phyloP scores from a whole-genome alignment of 768 basidiomycete genomes.

The Gymnopilus junonius region DNA sequence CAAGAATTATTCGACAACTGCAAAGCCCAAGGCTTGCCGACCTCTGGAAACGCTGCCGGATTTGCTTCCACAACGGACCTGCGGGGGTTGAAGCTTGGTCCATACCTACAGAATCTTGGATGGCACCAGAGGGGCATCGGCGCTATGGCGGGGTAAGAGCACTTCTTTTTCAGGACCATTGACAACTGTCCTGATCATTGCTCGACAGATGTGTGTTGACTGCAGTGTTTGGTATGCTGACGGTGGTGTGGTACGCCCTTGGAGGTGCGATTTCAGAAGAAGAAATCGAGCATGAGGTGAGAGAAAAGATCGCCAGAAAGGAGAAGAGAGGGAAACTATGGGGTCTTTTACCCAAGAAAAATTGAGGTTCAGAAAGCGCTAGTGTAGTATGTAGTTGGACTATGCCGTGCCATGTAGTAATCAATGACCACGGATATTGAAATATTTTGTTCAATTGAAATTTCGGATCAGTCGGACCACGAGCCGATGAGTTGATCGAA shows the following conservation, averaged over 20 bases:
- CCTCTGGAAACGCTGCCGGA: constrained; percentile 89
- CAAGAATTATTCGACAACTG: constrained; percentile 75
- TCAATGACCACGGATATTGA: too few relatives aligned
- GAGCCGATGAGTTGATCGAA: background rate
- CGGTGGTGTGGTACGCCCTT: constrained; percentile 85
- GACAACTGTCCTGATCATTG: constrained; percentile 16
- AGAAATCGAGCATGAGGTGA: constrained; percentile 78
- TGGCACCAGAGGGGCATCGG: constrained; percentile 77
- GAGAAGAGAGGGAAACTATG: constrained; percentile 53
- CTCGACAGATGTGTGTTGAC: constrained; percentile 74
- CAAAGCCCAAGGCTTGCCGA: constrained; percentile 54
- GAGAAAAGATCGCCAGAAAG: constrained; percentile 60
- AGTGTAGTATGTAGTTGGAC: background rate
- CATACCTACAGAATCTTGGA: constrained; percentile 72
- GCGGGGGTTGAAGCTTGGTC: constrained; percentile 64
- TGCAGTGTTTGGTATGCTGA: constrained; percentile 80
- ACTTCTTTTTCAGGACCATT: constrained; percentile 18
- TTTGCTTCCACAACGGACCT: constrained; percentile 72
- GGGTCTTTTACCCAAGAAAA: constrained; percentile 20
- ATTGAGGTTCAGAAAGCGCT: background rate
- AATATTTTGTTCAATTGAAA: too few relatives aligned
- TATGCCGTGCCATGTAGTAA: constrained; percentile 5
- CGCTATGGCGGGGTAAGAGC: constrained; percentile 71
- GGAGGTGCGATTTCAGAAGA: constrained; percentile 77
- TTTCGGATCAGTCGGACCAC: background rate